phyloP scores from a whole-genome alignment of 2,329 filamentous ascomycete genomes.

The Aspergillus fumigatiaffinis region DNA sequence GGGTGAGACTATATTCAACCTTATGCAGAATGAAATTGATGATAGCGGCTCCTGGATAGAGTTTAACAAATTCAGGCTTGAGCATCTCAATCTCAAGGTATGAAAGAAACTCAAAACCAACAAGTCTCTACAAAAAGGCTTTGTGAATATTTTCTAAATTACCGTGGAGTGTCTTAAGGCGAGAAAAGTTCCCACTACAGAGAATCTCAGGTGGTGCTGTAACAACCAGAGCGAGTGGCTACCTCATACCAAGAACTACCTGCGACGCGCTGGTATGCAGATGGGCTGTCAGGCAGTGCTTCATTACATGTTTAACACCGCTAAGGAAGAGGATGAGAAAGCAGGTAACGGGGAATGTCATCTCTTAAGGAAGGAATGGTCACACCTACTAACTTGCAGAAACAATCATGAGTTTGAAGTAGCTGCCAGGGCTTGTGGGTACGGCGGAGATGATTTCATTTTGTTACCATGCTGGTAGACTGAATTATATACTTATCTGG shows the following conservation, averaged over 20 bases:
- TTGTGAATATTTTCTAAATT: conserved; percentile 30
- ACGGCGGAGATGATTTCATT: conserved; percentile 6
- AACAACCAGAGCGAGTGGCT: conserved; percentile 25
- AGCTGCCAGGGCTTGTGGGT: conserved; percentile 25
- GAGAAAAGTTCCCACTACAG: conserved; percentile 18
- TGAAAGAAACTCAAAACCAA: conserved; percentile 29
- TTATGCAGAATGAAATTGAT: too few relatives aligned
- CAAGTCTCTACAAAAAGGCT: conserved; percentile 33
- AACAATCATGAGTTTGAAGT: conserved; percentile 37
- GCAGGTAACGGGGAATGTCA: conserved; percentile 23
- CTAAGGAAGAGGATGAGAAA: conserved; percentile 23
- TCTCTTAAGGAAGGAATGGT: conserved; percentile 15
- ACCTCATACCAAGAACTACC: conserved; percentile 26
- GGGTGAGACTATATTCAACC: too few relatives aligned
- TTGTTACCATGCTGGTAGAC: conserved; percentile 5
- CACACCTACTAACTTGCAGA: conserved; percentile 26
- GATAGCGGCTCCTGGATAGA: too few relatives aligned
- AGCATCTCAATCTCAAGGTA: conserved; percentile 20
- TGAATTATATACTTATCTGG: background rate
- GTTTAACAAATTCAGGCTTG: too few relatives aligned
- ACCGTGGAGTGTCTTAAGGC: conserved; percentile 19
- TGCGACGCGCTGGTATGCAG: conserved; percentile 23
- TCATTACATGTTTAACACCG: conserved; percentile 23
- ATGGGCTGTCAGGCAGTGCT: conserved; percentile 25
- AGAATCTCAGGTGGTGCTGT: conserved; percentile 20